These are phyloP conservation scores for Calycina marina DNA, from an alignment of 2,329 filamentous ascomycete genomes.

Conservation along the genomic window DNA sequence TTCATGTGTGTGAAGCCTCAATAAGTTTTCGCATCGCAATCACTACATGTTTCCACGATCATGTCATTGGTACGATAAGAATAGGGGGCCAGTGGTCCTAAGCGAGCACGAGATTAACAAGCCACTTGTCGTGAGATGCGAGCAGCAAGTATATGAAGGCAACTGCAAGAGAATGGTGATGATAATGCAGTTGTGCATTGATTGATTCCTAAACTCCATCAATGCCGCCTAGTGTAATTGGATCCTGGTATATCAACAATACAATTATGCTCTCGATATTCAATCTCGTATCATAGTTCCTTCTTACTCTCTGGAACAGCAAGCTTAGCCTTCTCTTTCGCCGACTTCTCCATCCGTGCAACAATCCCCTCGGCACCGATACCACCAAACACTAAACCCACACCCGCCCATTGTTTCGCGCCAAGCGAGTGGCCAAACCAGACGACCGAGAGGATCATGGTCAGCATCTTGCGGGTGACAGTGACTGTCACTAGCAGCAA, in stretches of 20 bases:
- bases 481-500: constrained; percentile 91
- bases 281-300: constrained; percentile 9
- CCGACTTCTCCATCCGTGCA: constrained; percentile 66
- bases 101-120: too few relatives aligned
- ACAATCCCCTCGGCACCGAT: constrained; percentile 84
- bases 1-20: too few relatives aligned
- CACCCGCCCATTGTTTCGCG: constrained; percentile 86
- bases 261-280: neutral
- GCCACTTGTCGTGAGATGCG: too few relatives aligned
- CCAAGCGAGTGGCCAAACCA: constrained; percentile 84
- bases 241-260: constrained; percentile 2
- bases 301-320: constrained; percentile 12
- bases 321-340: constrained; percentile 40
- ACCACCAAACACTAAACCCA: constrained; percentile 84
- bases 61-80: too few relatives aligned
- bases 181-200: too few relatives aligned
- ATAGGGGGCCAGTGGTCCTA: too few relatives aligned
- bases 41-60: too few relatives aligned
- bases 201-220: too few relatives aligned
- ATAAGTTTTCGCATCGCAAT: too few relatives aligned
- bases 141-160: too few relatives aligned
- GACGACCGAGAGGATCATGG: constrained; percentile 91
- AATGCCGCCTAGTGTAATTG: neutral
- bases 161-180: too few relatives aligned
- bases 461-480: constrained; percentile 97